Conservation (phyloP, 345 rosid species). For the Ceriops zippeliana region DNA sequence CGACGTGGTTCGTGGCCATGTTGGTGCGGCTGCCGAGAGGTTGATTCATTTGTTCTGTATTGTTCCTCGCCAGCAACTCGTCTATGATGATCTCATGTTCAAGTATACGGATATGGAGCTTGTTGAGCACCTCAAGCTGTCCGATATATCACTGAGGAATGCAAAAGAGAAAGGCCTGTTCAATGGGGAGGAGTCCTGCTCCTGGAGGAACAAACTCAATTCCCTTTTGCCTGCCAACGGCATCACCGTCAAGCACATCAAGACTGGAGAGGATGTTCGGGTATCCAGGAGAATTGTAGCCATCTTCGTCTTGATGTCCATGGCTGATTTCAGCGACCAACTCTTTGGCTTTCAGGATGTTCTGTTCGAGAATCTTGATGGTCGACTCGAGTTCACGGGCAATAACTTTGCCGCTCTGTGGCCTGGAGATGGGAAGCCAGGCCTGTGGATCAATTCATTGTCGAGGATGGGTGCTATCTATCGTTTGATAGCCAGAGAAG, state of each 20-base stretch:
- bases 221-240: slow-evolving; percentile 58
- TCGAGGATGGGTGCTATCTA: slow-evolving; percentile 88
- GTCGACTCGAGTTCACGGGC: slow-evolving; percentile 63
- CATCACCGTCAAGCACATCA: slow-evolving; percentile 60
- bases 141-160: slow-evolving; percentile 49
- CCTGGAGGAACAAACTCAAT: slow-evolving; percentile 75
- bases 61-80: slow-evolving; percentile 75
- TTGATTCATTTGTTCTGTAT: slow-evolving; percentile 81
- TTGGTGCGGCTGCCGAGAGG: slow-evolving; percentile 78
- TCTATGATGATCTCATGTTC: slow-evolving; percentile 80
- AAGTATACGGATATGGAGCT: slow-evolving; percentile 67
- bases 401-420: slow-evolving; percentile 56
- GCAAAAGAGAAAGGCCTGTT: slow-evolving; percentile 63
- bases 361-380: slow-evolving; percentile 56
- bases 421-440: slow-evolving; percentile 94
- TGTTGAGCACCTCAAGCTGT: slow-evolving; percentile 51
- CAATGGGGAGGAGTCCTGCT: slow-evolving; percentile 53
- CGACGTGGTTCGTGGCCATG: slow-evolving; percentile 71
- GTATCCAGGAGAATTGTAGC: slow-evolving; percentile 71
- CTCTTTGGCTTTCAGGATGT: slow-evolving; percentile 69
- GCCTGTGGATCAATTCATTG: slow-evolving; percentile 68
- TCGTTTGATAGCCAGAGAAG: slow-evolving; percentile 62
- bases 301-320: slow-evolving; percentile 64
- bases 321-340: slow-evolving; percentile 96
- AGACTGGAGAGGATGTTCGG: slow-evolving; percentile 63